Conservation (phyloP, 768 basidiomycete species). For the Phaffia tasmanica region DNA sequence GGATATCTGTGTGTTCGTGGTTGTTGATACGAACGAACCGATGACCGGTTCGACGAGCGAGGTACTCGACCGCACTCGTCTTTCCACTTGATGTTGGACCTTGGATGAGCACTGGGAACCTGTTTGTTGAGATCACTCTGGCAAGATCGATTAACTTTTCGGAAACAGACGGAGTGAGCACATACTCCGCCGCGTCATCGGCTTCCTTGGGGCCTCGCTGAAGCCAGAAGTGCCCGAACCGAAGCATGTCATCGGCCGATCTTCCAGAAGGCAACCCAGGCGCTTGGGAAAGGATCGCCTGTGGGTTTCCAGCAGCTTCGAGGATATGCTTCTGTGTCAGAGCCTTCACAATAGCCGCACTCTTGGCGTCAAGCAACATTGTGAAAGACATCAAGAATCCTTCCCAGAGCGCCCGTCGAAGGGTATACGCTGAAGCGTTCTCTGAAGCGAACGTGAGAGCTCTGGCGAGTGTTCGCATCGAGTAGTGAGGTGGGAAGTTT, state of each 20-base stretch:
- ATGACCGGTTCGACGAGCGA: slow-evolving; percentile 85
- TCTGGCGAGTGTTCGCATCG: slow-evolving; percentile 87
- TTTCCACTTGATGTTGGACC: slow-evolving; percentile 97
- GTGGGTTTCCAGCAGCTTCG: slow-evolving; percentile 63
- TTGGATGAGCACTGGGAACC: slow-evolving; percentile 91
- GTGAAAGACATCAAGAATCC: slow-evolving; percentile 97
- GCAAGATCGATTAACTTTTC: slow-evolving; percentile 89
- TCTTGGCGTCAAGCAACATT: slow-evolving; percentile 72
- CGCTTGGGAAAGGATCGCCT: slow-evolving; percentile 60
- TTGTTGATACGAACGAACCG: slow-evolving; percentile 97
- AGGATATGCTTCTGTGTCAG: slow-evolving; percentile 71
- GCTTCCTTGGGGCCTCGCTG: slow-evolving; percentile 59
- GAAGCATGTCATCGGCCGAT: slow-evolving; percentile 53
- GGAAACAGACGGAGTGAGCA: slow-evolving; percentile 91
- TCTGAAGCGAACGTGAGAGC: slow-evolving; percentile 83
- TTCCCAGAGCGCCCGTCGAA: slow-evolving; percentile 85
- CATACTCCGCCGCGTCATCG: slow-evolving; percentile 55
- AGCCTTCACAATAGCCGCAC: slow-evolving; percentile 53
- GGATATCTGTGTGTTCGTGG: slow-evolving; percentile 98
- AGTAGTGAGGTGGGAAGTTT: slow-evolving; percentile 86
- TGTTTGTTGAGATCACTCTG: slow-evolving; percentile 71
- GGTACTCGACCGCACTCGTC: slow-evolving; percentile 91
- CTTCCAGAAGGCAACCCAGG: slow-evolving; percentile 46
- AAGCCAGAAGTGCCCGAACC: slow-evolving; percentile 85
- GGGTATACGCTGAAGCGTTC: slow-evolving; percentile 59